Base-by-base conservation (phyloP, 208 protist species). In the Phytomonas francai region DNA sequence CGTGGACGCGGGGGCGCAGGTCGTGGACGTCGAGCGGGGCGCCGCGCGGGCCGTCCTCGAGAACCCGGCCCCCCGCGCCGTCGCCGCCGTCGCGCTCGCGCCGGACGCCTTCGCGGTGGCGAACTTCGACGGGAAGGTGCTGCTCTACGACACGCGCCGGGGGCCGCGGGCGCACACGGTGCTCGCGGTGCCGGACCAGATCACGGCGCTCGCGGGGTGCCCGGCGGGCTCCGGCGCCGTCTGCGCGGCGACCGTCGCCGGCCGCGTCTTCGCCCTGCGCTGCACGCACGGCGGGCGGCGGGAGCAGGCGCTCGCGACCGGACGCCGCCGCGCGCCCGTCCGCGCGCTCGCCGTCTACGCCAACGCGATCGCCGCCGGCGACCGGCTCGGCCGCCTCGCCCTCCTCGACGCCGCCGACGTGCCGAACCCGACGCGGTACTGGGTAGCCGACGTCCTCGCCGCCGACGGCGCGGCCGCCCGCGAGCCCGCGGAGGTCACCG, bases 91-190 rank as follows among this genome's bases (percentile, higher is more conserved):
- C 9, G 61, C 77, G n/a, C 59, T 87, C 29, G 42, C 45, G 42
- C 54, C 68, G 6, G 22, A 68, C 73, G 76, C 70, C 57, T 74
- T 85, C 32, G 78, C 63, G 0, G 80, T 87, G 29, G 80, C 83
- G 7, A 83, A 84, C 63, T 89, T 87, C 79, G 83, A 89, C 59
- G 83, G 83, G 30, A 86, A 84, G 69, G 83, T 82, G 57, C 66
- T 89, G 6, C 68, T 89, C 3, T 87, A 86, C 65, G 83, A 89
- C 71, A 73, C 70, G 25, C 77, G 83, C 27, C 51, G 65, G 29
- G 42, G 80, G 49, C n/a, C 39, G 32, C 34, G 36, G 19, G 66
- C 80, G 9, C 68, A 36, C 28, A 63, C 64, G n/a, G 59, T 89
- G 29, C 68, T 89, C 14, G 73, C 77, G n/a, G 30, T 89, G 27